Percentiles rank a stretch among this genome's conserved stretches.
Conservation (phyloP, 192 early-diverging fungal genomes). For the Podila epigama region DNA sequence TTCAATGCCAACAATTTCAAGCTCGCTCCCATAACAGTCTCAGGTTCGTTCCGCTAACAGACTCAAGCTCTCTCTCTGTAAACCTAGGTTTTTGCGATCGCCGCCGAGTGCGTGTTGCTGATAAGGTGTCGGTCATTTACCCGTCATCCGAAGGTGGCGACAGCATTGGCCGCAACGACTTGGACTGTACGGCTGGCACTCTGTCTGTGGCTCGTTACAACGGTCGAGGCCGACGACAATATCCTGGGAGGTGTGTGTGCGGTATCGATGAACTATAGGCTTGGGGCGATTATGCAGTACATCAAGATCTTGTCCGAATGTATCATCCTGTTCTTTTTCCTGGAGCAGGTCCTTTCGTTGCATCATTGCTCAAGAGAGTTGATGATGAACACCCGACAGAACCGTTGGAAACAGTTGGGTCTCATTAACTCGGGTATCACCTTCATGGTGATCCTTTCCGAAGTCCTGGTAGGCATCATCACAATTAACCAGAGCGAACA, state of each 20-base stretch:
- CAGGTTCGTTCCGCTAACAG: not conserved
- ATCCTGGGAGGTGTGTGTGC: constrained; percentile 9
- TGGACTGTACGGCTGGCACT: constrained; percentile 29
- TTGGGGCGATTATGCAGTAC: constrained; percentile 35
- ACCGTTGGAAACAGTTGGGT: constrained; percentile 22
- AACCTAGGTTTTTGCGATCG: constrained; percentile 35
- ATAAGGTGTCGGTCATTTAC: constrained; percentile 40
- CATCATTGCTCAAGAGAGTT: constrained; percentile 6
- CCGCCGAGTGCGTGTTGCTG: constrained; percentile 40
- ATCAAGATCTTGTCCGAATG: constrained; percentile 37
- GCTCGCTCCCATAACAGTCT: not conserved
- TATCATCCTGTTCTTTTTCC: constrained; percentile 32
- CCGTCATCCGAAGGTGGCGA: constrained; percentile 18
- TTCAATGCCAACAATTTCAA: no score
- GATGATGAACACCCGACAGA: constrained; percentile 3
- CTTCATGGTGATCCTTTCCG: constrained; percentile 40
- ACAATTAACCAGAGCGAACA: constrained; percentile 21
- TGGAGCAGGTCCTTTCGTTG: constrained; percentile 34
- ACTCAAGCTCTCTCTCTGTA: not conserved
- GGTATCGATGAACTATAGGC: constrained; percentile 10
- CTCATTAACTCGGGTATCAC: constrained; percentile 43
- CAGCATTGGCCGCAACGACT: constrained; percentile 24
- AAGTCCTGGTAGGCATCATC: constrained; percentile 33
- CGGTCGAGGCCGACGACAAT: constrained; percentile 16
- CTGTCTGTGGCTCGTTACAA: constrained; percentile 35